A percentile compares a stretch with the other conserved stretches of the same genome.
Evolutionary conservation across 306 rosid genomes (phyloP).

Genomic region (Sechiopsis laciniata): DNA sequence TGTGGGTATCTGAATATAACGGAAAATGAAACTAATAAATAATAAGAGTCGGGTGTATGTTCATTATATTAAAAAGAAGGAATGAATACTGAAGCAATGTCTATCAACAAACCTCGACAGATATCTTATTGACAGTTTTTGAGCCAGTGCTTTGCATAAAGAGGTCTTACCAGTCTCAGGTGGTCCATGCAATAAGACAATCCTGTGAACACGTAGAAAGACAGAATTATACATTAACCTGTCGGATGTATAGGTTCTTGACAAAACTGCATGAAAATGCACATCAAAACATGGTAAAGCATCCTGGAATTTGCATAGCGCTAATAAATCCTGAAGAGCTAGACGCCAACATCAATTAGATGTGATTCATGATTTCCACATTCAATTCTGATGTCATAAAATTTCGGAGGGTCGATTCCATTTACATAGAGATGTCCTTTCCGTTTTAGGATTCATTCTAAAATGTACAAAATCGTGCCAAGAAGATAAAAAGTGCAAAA

Average conservation of each 20-base stretch:
- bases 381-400: background rate
- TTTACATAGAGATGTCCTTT: background rate
- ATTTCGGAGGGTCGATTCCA: background rate
- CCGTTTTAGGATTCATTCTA: background rate
- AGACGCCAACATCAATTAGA: no score
- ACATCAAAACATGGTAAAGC: slow-evolving; percentile 14
- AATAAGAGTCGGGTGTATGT: background rate
- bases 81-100: background rate
- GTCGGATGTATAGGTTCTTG: background rate
- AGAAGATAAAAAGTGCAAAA: background rate
- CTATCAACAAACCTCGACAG: slow-evolving; percentile 56
- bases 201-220: slow-evolving; percentile 36
- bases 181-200: slow-evolving; percentile 88
- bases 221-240: no score
- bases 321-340: no score
- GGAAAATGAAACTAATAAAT: slow-evolving; percentile 8
- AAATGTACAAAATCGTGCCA: background rate
- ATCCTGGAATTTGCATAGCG: background rate
- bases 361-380: background rate
- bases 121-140: slow-evolving; percentile 77
- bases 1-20: slow-evolving; percentile 58
- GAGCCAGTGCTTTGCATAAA: slow-evolving; percentile 92
- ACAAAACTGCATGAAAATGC: background rate
- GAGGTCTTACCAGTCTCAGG: slow-evolving; percentile 97
- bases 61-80: background rate